Base-by-base conservation (phyloP, 768 basidiomycete species). In the Lactarius sanguifluus region DNA sequence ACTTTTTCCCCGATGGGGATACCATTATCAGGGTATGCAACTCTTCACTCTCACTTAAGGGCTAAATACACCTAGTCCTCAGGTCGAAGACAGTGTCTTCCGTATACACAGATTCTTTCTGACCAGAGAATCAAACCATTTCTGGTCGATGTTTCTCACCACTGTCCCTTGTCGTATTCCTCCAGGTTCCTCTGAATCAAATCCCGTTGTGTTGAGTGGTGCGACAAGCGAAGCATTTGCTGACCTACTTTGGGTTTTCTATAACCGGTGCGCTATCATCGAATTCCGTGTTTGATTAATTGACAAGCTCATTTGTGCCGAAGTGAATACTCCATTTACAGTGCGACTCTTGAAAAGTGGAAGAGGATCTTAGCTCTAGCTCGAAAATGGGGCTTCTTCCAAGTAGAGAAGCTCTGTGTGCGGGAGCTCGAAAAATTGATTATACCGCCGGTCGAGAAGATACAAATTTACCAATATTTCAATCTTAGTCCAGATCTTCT, bases 51-150 rank as follows among this genome's bases (percentile, higher is more conserved):
- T 47, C 52, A 34, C 16, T 1, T 32, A 23, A 18, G 18, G 12
- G 7, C 23, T 61, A 32, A 71, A 15, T 41, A 20, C 43, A 18
- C 41, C 12, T 34, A n/a, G n/a, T 47, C 15, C 13, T 45, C 23
- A 89, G 88, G 84, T 85, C 18, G 85, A 86, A 59, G 80, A 85
- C 61, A 74, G 79, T 5, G 76, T 83, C 0, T 90, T 86, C 68
- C 77, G 82, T 1, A 79, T 90, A 0, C 87, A 89, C 65, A 79
- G 82, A 0, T 85, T 83, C 56, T 88, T 89, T 59, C 87, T 90
- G 40, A 79, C 80, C n/a, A 77, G 88, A 0, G 87, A 90, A 59
- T 88, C 87, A 0, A 59, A 74, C 0, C 79, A 76, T 41, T 87
- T 88, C 72, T 65, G 66, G 20, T 62, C 71, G 20, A 60, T 69